Evolutionary conservation across 106 monocot species (phyloP), one percentile per base, ranked within the genome.

Genomic region (Allium sativum): DNA sequence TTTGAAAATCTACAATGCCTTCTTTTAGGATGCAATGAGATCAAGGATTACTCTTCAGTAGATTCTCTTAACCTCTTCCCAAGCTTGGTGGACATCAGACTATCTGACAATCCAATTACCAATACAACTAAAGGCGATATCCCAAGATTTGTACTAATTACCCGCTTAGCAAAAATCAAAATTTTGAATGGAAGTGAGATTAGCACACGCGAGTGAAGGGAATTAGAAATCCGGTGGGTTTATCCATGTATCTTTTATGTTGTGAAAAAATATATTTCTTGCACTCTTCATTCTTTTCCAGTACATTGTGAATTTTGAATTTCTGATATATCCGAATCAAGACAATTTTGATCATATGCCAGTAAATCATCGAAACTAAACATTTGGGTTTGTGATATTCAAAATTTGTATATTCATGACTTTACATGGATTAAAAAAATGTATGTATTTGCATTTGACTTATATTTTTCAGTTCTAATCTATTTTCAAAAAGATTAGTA

Each of bases 131-230:
- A 76, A 80, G 87, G 91, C 67, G 87, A 87, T 54, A 48, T 87
- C 21, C 81, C 81, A 67, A 84, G 96, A 54, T 98, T 82, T 82
- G 76, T 80, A 60, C 64, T 85, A 63, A 53, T 98, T 84, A 91
- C 96, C 44, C 84, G 91, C 42, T 70, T 98, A 42, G 68, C 82
- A 64, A 98, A 98, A 72, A 75, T 85, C 20, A 66, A 79, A 59
- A 85, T 88, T 59, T 72, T 98, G 44, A 98, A 98, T 76, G 96
- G 96, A 14, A 98, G 96, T 76, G 87, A 91, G 96, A 71, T 98
- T 67, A 85, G 80, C 51, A 40, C 56, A 54, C 87, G 91, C 61
- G 96, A 98, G 55, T 21, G 96, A 31, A 98, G 62, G 67, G 96
- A 98, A 70, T 84, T 91, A 62, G 96, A 98, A 80, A 98, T 98